Conservation (phyloP, 1,284 basidiomycete genomes). For the Cryptococcus jaspeensis region DNA sequence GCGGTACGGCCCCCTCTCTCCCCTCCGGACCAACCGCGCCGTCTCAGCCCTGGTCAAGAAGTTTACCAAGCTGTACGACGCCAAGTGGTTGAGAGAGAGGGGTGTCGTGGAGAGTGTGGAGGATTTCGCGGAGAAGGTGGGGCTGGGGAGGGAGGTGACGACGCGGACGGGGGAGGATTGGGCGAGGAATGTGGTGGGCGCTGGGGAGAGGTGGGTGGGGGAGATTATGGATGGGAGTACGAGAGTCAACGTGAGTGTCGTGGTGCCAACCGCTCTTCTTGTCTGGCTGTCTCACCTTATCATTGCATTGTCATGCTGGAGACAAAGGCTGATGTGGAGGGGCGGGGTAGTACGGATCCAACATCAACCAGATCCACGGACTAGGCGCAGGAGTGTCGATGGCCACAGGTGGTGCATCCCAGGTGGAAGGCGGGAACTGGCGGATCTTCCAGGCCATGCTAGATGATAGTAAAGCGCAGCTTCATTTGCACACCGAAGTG, state of each 20-base stretch:
- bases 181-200: conserved; percentile 58
- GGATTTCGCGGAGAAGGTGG: conserved; percentile 35
- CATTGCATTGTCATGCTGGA: background rate
- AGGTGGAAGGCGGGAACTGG: conserved; percentile 78
- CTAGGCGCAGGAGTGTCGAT: conserved; percentile 73
- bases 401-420: conserved; percentile 67
- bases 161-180: conserved; percentile 63
- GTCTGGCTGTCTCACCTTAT: background rate
- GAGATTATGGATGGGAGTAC: conserved; percentile 83
- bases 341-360: conserved; percentile 54
- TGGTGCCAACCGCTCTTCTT: background rate
- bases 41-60: conserved; percentile 28
- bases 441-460: conserved; percentile 82
- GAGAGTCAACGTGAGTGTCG: conserved; percentile 72
- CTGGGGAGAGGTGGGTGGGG: conserved; percentile 62
- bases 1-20: conserved; percentile 76
- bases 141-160: conserved; percentile 51
- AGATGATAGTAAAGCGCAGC: conserved; percentile 63
- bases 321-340: background rate
- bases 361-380: conserved; percentile 73
- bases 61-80: conserved; percentile 42
- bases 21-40: conserved; percentile 58
- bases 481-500: conserved; percentile 69
- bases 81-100: conserved; percentile 29
- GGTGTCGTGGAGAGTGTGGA: conserved; percentile 34